Evolutionary conservation across 148 eudicot genomes (phyloP), one percentile per base, ranked within the genome.

Genomic region (Camellia sinensis): DNA sequence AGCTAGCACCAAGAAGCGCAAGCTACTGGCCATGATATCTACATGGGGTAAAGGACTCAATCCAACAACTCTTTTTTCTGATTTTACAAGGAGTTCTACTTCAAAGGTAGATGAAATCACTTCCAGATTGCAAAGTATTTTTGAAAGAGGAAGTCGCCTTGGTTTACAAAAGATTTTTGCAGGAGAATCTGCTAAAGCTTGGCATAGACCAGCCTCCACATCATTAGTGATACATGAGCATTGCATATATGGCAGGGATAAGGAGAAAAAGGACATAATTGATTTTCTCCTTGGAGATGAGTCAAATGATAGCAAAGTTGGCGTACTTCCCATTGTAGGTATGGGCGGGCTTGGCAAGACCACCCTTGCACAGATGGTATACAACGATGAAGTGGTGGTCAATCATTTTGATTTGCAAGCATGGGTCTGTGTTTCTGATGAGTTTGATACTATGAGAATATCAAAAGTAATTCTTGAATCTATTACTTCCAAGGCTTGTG

Each of bases 301-400:
- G 9, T 41, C 64, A 5, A 0, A 37, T 18, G 12, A 17, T 10
- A 29, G 13, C 37, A 43, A 78, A 19, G 46, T 82, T 14, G 72
- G 67, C 6, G 53, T 73, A 4, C 2, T 82, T 73, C 67, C 81
- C 5, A 78, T 82, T 13, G 67, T 66, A 46, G 84, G 81, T 3
- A 72, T 82, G 81, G 74, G 74, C 14, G 84, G 81, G 48, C 45
- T 73, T 15, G 84, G 84, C 37, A 82, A 82, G 61, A 82, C 84
- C 14, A 66, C 78, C 14, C 74, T 82, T 10, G 81, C 81, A 40
- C 84, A 77, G 50, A 7, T 73, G 5, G 48, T 82, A 4, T 82
- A 50, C 57, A 78, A 82, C 13, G 81, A 82, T 56, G 46, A 29
- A 13, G 56, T 60, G n/a, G 17, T 78, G 13, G 41, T 43, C 7